These are phyloP conservation scores for Coprinellus micaceus DNA, from an alignment of 768 basidiomycete species.

Conservation along the genomic window DNA sequence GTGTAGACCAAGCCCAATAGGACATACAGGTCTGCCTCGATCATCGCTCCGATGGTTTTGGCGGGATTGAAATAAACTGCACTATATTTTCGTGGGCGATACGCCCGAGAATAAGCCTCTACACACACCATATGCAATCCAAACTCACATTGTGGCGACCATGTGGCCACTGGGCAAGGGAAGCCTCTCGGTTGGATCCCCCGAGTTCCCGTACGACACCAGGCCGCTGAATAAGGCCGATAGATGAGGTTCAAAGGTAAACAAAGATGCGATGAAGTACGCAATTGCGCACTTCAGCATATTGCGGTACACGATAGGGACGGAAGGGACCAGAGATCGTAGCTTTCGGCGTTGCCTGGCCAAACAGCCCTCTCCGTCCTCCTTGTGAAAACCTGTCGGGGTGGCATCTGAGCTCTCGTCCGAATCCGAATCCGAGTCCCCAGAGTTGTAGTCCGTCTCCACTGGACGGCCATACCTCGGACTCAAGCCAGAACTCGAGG, in stretches of 20 bases:
- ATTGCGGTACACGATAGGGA: constrained; percentile 58
- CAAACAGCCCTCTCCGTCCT: background rate
- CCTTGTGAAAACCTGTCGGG: background rate
- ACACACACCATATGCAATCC: too few species aligned
- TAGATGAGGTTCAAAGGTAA: constrained; percentile 83
- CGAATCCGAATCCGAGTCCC: background rate
- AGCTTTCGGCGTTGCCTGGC: background rate
- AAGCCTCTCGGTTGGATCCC: constrained; percentile 36
- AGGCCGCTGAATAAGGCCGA: constrained; percentile 65
- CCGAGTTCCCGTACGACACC: constrained; percentile 37
- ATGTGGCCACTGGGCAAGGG: constrained; percentile 84
- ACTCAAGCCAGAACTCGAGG: background rate
- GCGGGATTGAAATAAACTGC: constrained; percentile 92
- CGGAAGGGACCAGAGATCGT: constrained; percentile 16
- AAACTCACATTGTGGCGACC: constrained; percentile 91
- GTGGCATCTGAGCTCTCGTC: background rate
- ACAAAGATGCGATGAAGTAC: constrained; percentile 86
- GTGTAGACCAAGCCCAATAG: constrained; percentile 66
- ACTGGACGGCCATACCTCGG: background rate
- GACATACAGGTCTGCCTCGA: constrained; percentile 86
- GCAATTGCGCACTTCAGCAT: constrained; percentile 89
- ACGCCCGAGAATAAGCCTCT: too few species aligned
- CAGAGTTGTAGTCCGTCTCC: constrained; percentile 10
- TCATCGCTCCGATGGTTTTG: constrained; percentile 88
- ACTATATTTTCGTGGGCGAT: constrained; percentile 32